Evolutionary conservation across 2,329 filamentous ascomycete genomes (phyloP).

Genomic region (Fusarium graminum): DNA sequence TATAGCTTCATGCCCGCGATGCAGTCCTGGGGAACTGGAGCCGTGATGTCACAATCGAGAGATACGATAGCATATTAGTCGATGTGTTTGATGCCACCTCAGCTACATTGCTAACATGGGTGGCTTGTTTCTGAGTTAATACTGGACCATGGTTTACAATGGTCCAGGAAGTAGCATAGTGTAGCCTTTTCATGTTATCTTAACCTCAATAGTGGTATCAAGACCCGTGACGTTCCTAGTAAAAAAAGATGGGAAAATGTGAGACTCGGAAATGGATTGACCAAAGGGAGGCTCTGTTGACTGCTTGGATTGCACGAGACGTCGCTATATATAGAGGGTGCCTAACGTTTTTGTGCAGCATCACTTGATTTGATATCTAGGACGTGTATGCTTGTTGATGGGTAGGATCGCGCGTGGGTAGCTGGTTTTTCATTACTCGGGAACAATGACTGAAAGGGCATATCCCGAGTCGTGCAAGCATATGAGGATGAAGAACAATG

Average conservation of each 20-base stretch:
- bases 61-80: constrained; percentile 17
- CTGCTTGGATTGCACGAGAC: background rate
- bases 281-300: background rate
- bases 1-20: background rate
- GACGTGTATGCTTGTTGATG: background rate
- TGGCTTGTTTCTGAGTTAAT: constrained; percentile 31
- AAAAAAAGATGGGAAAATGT: constrained; percentile 4
- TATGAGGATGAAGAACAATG: constrained; percentile 18
- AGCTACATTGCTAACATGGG: constrained; percentile 17
- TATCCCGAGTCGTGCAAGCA: constrained; percentile 15
- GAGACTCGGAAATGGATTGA: constrained; percentile 2
- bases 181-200: constrained; percentile 42
- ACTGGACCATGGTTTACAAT: constrained; percentile 19
- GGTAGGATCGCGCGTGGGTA: constrained; percentile 3
- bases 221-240: constrained; percentile 1
- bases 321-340: background rate
- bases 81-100: constrained; percentile 23
- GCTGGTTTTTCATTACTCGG: constrained; percentile 17
- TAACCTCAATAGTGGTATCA: background rate
- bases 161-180: constrained; percentile 42
- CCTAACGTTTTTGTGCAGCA: background rate
- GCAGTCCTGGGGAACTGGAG: background rate
- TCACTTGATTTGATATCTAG: no score
- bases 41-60: constrained; percentile 5
- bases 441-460: background rate